Evolutionary conservation across 305 asterid species (phyloP), one percentile per base, ranked within the genome.

Genomic region (Fraxinus baroniana): DNA sequence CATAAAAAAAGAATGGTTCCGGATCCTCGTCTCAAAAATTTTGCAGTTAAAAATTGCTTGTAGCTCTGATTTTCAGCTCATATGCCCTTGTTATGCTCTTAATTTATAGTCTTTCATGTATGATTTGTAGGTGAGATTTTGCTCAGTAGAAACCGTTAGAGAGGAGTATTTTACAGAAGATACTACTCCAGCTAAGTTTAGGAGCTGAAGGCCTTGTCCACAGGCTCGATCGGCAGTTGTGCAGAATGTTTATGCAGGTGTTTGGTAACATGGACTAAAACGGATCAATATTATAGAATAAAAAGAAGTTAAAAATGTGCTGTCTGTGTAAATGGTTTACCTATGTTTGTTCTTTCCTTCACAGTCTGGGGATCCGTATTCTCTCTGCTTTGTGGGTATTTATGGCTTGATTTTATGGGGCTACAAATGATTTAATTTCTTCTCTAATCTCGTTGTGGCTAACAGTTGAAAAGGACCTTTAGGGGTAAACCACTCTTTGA

Each of bases 71-170:
- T n/a, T 57, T 57, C 22, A 57, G 26, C 26, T 57, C 68, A 18
- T 6, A 39, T 1, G 20, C 18, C 22, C 30, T 44, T 24, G 18
- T 44, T 33, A 66, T 39, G 49, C 7, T 62, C 26, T 37, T 3
- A 18, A 32, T 49, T 79, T 15, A 35, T 74, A 46, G 60, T 46
- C 76, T 64, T 24, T 18, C 37, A 18, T 30, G n/a, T 86, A 8
- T 68, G 37, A 22, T 79, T 86, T 41, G 28, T 32, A 94, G 98
- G 98, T 91, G 86, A 92, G 84, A 83, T 95, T 93, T 89, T 92
- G 98, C 84, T 92, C 94, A 0, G 93, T 79, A 9, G 86, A 89
- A 84, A 87, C 76, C n/a, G 93, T 92, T 35, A 88, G 76, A 80
- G 84, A 92, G 44, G 92, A 91, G 84, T 92, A 88, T 78, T 94